These are phyloP conservation scores for Rhynchospora tenuis DNA, from an alignment of 176 grass and related monocot species.

Conservation along the genomic window DNA sequence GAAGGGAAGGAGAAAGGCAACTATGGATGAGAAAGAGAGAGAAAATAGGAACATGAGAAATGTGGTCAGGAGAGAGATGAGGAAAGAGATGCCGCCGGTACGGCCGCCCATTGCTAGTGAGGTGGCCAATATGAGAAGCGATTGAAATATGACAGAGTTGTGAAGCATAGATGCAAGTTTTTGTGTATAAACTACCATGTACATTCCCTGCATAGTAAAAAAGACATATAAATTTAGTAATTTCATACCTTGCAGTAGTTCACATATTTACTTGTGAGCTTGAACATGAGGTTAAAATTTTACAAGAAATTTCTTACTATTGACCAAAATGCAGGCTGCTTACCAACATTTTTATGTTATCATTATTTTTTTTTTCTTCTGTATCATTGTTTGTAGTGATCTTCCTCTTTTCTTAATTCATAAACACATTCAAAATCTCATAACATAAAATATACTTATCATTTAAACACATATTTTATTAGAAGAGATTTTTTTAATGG, in stretches of 20 bases:
- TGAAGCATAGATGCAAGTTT: conserved; percentile 74
- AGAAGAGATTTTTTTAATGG: too few species aligned
- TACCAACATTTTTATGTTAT: not conserved
- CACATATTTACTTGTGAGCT: not conserved
- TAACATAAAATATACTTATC: too few species aligned
- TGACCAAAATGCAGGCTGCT: not conserved
- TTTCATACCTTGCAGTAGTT: not conserved
- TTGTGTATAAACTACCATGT: conserved; percentile 90
- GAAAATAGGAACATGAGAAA: conserved; percentile 76
- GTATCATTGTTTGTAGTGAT: not conserved
- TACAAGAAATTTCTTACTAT: not conserved
- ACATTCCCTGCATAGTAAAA: conserved; percentile 60
- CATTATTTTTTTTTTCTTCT: not conserved
- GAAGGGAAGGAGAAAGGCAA: conserved; percentile 58
- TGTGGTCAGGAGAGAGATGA: conserved; percentile 66
- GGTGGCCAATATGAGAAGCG: conserved; percentile 74
- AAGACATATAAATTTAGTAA: not conserved
- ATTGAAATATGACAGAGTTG: conserved; percentile 92
- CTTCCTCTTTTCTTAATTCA: too few species aligned
- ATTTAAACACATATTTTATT: too few species aligned
- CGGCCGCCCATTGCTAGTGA: conserved; percentile 85
- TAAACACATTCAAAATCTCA: too few species aligned
- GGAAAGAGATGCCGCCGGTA: conserved; percentile 54
- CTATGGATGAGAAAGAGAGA: conserved; percentile 48
- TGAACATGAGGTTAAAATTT: not conserved